Evolutionary conservation across 106 monocot genomes (phyloP), one percentile per base, ranked within the genome.

Genomic region (Acanthochlamys bracteata): DNA sequence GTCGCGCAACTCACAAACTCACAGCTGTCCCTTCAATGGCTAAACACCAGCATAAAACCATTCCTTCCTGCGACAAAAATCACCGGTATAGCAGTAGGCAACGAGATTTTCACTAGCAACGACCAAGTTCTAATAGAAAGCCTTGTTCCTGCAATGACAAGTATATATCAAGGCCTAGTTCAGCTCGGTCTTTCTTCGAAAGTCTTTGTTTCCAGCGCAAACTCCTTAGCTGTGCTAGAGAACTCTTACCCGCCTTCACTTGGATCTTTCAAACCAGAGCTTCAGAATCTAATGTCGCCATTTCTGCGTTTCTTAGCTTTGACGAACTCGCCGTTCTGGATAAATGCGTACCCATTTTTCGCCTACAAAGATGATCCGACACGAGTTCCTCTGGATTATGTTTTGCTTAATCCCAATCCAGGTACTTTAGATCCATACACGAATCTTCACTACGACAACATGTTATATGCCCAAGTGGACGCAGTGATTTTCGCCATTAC

Each of bases 301-400:
- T 75, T 91, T 49, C 66, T 96, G 4, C 60, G 55, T n/a, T 96
- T 91, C 70, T 42, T 91, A 10, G 79, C 73, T 2, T 71, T 71
- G 13, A 85, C 95, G n/a, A 64, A 58, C 4, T 55, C 84, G 7
- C 90, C 95, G 0, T 96, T 96, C 57, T 96, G 90, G 95, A 85
- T 96, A 75, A 96, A 96, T 49, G 95, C 95, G 0, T 96, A 96
- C 78, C 95, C 95, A 3, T 96, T 84, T 71, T 96, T 96, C 65
- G 84, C 95, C 45, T 96, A 91, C 76, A 90, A 88, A 57, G 83
- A 75, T 1, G 73, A 85, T 72, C 90, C 84, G 0, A 53, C 4
- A 4, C 39, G 59, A 41, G 66, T 95, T 0, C 57, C 79, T 1
- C 63, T 96, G 17, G 80, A 88, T 41, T 96, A 91, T 46, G 90